A percentile compares a stretch with the other conserved stretches of the same genome.
Evolutionary conservation across 768 basidiomycete genomes (phyloP).

Genomic region (Kwoniella newhampshirensis): DNA sequence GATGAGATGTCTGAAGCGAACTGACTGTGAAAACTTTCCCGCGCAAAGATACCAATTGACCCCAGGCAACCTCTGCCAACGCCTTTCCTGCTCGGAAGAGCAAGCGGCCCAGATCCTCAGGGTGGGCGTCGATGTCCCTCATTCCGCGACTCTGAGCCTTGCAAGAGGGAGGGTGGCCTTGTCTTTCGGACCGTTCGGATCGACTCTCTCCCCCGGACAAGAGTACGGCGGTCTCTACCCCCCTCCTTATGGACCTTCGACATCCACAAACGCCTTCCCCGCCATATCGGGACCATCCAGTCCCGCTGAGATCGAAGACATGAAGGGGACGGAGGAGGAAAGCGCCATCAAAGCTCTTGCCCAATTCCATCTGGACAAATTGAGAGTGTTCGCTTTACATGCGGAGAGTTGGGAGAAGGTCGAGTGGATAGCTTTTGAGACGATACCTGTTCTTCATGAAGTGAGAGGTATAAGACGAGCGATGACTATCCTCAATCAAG

Average conservation of each 20-base stretch:
- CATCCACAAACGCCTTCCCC: slow-evolving; percentile 23
- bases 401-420: slow-evolving; percentile 60
- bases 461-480: slow-evolving; percentile 66
- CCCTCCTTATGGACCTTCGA: slow-evolving; percentile 66
- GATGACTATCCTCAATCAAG: slow-evolving; percentile 55
- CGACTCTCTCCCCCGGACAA: slow-evolving; percentile 62
- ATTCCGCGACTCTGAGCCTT: neutral
- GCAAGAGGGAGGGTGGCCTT: slow-evolving; percentile 58
- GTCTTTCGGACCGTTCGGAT: slow-evolving; percentile 73
- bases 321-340: slow-evolving; percentile 7
- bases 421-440: slow-evolving; percentile 74
- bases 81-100: slow-evolving; percentile 38
- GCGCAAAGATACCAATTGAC: slow-evolving; percentile 34
- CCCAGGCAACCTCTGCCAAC: slow-evolving; percentile 8
- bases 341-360: slow-evolving; percentile 57
- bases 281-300: neutral
- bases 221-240: slow-evolving; percentile 77
- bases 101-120: slow-evolving; percentile 6
- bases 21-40: neutral
- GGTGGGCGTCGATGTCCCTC: slow-evolving; percentile 23
- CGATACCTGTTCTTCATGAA: slow-evolving; percentile 68
- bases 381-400: slow-evolving; percentile 60
- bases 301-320: too few species aligned
- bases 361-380: slow-evolving; percentile 65
- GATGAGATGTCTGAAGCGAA: slow-evolving; percentile 5